Percentiles rank a stretch among this genome's conserved stretches.
phyloP scores from a whole-genome alignment of 805 yeast species.

The Kazachstania viticola region DNA sequence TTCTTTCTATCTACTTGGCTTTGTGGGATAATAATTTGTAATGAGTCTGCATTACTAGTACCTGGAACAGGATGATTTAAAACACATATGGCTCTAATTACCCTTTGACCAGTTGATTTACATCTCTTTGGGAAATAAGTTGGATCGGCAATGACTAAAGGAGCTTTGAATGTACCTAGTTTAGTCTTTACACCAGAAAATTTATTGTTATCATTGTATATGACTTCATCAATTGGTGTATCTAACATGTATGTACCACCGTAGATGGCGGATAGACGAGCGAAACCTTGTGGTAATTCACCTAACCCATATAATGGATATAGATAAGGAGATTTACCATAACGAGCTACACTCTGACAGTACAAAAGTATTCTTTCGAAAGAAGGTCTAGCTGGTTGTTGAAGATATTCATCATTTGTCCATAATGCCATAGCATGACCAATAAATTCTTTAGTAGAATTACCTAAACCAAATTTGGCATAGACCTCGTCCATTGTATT shows the following conservation, averaged over 20 bases:
- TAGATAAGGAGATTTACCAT: constrained; percentile 92
- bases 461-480: constrained; percentile 78
- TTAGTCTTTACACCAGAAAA: constrained; percentile 83
- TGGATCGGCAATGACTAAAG: constrained; percentile 92
- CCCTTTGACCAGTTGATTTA: constrained; percentile 27
- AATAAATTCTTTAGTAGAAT: constrained; percentile 88
- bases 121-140: constrained; percentile 75
- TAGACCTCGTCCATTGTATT: constrained; percentile 89
- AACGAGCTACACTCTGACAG: constrained; percentile 82
- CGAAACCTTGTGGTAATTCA: constrained; percentile 98
- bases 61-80: constrained; percentile 81
- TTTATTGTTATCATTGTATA: constrained; percentile 51
- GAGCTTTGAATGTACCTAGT: constrained; percentile 86
- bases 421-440: constrained; percentile 99
- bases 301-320: constrained; percentile 96
- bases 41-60: constrained; percentile 73
- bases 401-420: constrained; percentile 82
- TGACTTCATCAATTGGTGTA: constrained; percentile 85
- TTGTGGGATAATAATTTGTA: constrained; percentile 93
- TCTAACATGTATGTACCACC: constrained; percentile 98
- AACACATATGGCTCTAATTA: constrained; percentile 52
- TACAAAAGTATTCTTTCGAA: constrained; percentile 77
- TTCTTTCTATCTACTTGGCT: constrained; percentile 86
- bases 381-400: constrained; percentile 84
- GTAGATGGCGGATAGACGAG: constrained; percentile 89